Percentiles rank a stretch among this genome's conserved stretches.
phyloP scores from a whole-genome alignment of 2,329 filamentous ascomycete genomes.

The Trematosphaeria pertusa region DNA sequence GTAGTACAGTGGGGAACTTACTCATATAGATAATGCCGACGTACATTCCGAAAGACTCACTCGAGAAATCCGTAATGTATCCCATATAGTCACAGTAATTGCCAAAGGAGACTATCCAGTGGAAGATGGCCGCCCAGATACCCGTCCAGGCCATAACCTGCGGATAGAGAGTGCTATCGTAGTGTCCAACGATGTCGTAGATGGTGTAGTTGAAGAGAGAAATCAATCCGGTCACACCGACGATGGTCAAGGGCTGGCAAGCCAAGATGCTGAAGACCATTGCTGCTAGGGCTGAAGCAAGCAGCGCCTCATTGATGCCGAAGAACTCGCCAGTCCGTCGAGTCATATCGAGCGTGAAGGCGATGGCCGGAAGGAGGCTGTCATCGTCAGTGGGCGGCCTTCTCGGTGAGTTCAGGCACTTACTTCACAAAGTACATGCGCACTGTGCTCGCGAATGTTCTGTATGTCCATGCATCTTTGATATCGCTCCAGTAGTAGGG shows the following conservation, averaged over 20 bases:
- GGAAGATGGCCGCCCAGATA: slow-evolving; percentile 65
- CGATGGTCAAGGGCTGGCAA: slow-evolving; percentile 63
- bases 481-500: slow-evolving; percentile 65
- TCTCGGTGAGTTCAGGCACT: slow-evolving; percentile 3
- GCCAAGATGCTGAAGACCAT: slow-evolving; percentile 61
- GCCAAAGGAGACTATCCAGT: slow-evolving; percentile 61
- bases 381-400: slow-evolving; percentile 5
- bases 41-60: slow-evolving; percentile 62
- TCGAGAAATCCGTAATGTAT: slow-evolving; percentile 65
- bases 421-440: slow-evolving; percentile 67
- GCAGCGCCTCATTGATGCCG: slow-evolving; percentile 64
- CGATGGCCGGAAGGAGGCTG: slow-evolving; percentile 63
- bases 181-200: slow-evolving; percentile 61
- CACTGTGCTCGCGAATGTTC: slow-evolving; percentile 61
- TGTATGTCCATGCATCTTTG: slow-evolving; percentile 61
- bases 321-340: slow-evolving; percentile 62
- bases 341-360: slow-evolving; percentile 66
- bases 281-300: slow-evolving; percentile 62
- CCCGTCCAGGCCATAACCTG: slow-evolving; percentile 64
- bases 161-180: slow-evolving; percentile 60
- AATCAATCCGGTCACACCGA: slow-evolving; percentile 62
- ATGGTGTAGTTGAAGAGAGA: slow-evolving; percentile 66
- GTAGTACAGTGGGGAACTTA: slow-evolving; percentile 27
- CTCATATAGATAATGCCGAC: slow-evolving; percentile 64
- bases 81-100: slow-evolving; percentile 66